phyloP scores from a whole-genome alignment of 495 filamentous ascomycete species.

The Podospora didyma region DNA sequence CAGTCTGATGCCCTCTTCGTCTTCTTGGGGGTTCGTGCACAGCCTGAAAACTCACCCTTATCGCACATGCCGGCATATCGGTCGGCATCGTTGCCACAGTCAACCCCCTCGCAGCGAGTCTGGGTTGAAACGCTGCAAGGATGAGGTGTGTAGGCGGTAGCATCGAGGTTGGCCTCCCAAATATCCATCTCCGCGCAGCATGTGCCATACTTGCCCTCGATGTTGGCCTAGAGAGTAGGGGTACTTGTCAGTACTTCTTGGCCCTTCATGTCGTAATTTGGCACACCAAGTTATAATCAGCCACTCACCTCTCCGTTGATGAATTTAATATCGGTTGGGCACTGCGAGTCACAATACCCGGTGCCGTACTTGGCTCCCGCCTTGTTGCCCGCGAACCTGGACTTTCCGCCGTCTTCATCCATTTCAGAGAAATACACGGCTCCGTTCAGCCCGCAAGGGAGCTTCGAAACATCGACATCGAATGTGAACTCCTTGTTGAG shows the following conservation, averaged over 20 bases:
- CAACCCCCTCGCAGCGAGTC: slow-evolving; percentile 44
- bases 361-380: slow-evolving; percentile 68
- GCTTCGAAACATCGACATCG: slow-evolving; percentile 61
- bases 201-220: slow-evolving; percentile 53
- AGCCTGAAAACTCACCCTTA: slow-evolving; percentile 27
- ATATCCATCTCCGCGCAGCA: slow-evolving; percentile 71
- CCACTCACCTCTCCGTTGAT: slow-evolving; percentile 54
- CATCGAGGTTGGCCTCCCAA: slow-evolving; percentile 62
- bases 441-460: slow-evolving; percentile 68
- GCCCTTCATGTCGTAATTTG: too few relatives aligned
- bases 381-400: slow-evolving; percentile 51
- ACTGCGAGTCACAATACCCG: slow-evolving; percentile 70
- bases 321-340: slow-evolving; percentile 64
- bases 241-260: too few relatives aligned
- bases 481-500: slow-evolving; percentile 67
- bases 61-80: slow-evolving; percentile 37
- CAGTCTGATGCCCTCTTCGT: slow-evolving; percentile 54
- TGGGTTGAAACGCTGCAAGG: slow-evolving; percentile 50
- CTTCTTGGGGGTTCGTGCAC: too few relatives aligned
- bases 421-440: slow-evolving; percentile 66
- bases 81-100: slow-evolving; percentile 31
- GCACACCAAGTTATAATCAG: too few relatives aligned
- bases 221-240: slow-evolving; percentile 51
- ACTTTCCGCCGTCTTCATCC: slow-evolving; percentile 58
- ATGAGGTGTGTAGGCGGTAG: slow-evolving; percentile 59